These are phyloP conservation scores for Neurospora cerealis DNA, from an alignment of 495 filamentous ascomycete species.

Conservation along the genomic window DNA sequence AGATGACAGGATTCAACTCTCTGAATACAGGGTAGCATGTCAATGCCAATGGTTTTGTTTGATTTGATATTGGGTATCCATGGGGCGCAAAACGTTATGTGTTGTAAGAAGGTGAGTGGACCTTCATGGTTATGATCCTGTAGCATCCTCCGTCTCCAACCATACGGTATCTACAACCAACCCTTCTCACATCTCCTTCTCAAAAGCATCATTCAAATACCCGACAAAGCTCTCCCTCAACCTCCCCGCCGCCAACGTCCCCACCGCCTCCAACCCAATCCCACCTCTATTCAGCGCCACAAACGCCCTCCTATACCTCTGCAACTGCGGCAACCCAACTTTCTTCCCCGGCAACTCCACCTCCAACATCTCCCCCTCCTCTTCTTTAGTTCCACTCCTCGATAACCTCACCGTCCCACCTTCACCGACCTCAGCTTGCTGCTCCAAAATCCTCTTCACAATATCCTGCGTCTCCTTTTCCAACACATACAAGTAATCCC, in stretches of 20 bases:
- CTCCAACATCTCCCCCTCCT: constrained; percentile 28
- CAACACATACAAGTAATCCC: constrained; percentile 74
- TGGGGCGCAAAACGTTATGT: not conserved
- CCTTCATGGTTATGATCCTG: not conserved
- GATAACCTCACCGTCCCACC: constrained; percentile 37
- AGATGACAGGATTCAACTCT: not conserved
- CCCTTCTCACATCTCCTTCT: constrained; percentile 29
- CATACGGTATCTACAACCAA: not conserved
- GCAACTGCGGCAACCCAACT: constrained; percentile 64
- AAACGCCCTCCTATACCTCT: constrained; percentile 77
- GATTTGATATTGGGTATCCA: not conserved
- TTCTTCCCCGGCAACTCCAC: constrained; percentile 50
- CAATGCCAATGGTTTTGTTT: not conserved
- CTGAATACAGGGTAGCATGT: not conserved
- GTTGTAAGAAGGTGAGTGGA: not conserved
- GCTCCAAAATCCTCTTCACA: constrained; percentile 61
- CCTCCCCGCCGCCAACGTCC: constrained; percentile 38
- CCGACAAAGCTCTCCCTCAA: constrained; percentile 61
- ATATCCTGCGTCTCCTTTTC: constrained; percentile 80
- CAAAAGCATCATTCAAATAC: constrained; percentile 62
- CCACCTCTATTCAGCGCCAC: constrained; percentile 62
- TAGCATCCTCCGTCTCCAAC: not conserved
- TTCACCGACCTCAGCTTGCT: constrained; percentile 55
- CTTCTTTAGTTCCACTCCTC: constrained; percentile 17
- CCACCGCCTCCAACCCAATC: constrained; percentile 37